These are phyloP conservation scores for Phlebiopsis gigantea DNA, from an alignment of 768 basidiomycete genomes.

Conservation along the genomic window DNA sequence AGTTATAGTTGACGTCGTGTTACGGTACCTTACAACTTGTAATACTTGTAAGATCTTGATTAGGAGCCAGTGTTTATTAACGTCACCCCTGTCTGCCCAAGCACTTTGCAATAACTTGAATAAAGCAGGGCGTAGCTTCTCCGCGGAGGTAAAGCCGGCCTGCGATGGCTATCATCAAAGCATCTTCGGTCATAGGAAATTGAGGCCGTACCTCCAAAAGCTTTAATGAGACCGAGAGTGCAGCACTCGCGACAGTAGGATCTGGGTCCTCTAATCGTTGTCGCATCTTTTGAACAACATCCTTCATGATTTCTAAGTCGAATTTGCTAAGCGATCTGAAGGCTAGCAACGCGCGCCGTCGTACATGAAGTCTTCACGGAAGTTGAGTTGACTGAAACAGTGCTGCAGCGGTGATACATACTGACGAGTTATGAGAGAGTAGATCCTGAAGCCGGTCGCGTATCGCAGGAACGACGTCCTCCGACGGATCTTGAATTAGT, in stretches of 20 bases:
- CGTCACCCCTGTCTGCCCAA: constrained; percentile 14
- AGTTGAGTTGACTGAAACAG: background rate
- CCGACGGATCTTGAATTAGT: constrained; percentile 54
- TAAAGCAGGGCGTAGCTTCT: constrained; percentile 14
- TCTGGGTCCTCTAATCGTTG: constrained; percentile 42
- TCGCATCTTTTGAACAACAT: constrained; percentile 33
- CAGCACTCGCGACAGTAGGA: constrained; percentile 39
- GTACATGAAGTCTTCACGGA: constrained; percentile 45
- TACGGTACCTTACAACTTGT: constrained; percentile 8
- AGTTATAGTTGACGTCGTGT: background rate
- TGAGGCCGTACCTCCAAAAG: constrained; percentile 26
- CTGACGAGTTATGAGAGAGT: constrained; percentile 74
- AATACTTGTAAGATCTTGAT: constrained; percentile 15
- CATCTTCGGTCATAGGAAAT: background rate
- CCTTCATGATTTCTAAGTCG: constrained; percentile 41
- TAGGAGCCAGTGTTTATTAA: constrained; percentile 8
- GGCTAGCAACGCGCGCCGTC: constrained; percentile 57
- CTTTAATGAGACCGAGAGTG: constrained; percentile 30
- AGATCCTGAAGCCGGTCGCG: constrained; percentile 60
- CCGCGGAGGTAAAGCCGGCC: constrained; percentile 14
- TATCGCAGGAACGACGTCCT: constrained; percentile 73
- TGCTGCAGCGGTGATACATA: constrained; percentile 27
- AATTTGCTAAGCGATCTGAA: constrained; percentile 45
- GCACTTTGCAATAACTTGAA: constrained; percentile 9
- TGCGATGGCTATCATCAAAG: background rate